Evolutionary conservation across 2,329 filamentous ascomycete genomes (phyloP).

Genomic region (Nemania sp.): DNA sequence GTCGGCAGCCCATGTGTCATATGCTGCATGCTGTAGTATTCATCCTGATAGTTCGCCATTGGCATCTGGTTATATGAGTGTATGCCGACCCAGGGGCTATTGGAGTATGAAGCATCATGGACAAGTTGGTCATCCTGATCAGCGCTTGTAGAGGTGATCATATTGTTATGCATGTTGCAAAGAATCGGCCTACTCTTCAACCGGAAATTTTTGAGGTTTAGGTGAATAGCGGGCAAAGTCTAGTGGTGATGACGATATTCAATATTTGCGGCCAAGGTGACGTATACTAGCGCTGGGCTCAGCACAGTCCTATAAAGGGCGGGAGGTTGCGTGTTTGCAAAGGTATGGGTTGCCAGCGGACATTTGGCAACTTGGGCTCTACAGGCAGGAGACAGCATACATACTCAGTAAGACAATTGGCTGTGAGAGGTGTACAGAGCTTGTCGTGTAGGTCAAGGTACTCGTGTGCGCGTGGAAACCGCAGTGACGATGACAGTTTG

Average conservation of each 20-base stretch:
- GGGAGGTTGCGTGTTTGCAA: constrained; percentile 45
- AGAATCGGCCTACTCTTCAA: constrained; percentile 40
- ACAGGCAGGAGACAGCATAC: constrained; percentile 61
- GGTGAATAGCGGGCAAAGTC: constrained; percentile 43
- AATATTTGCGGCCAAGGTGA: constrained; percentile 40
- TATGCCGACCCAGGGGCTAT: constrained; percentile 68
- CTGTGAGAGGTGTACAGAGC: constrained; percentile 53
- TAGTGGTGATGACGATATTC: constrained; percentile 42
- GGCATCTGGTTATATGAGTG: constrained; percentile 75
- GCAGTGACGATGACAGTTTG: constrained; percentile 51
- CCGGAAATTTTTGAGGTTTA: constrained; percentile 40
- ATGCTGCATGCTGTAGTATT: constrained; percentile 68
- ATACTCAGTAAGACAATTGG: constrained; percentile 60
- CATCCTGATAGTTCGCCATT: constrained; percentile 75
- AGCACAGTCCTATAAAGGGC: constrained; percentile 39
- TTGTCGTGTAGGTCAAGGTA: constrained; percentile 53
- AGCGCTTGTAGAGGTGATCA: constrained; percentile 60
- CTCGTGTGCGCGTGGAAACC: constrained; percentile 52
- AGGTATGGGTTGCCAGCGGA: constrained; percentile 52
- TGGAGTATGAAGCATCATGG: constrained; percentile 57
- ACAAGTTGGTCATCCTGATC: constrained; percentile 61
- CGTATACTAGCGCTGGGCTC: constrained; percentile 44
- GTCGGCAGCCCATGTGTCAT: constrained; percentile 62
- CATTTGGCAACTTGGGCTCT: constrained; percentile 54
- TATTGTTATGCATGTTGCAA: constrained; percentile 60